phyloP scores from a whole-genome alignment of 768 basidiomycete species.

The Phylloporus sp. region DNA sequence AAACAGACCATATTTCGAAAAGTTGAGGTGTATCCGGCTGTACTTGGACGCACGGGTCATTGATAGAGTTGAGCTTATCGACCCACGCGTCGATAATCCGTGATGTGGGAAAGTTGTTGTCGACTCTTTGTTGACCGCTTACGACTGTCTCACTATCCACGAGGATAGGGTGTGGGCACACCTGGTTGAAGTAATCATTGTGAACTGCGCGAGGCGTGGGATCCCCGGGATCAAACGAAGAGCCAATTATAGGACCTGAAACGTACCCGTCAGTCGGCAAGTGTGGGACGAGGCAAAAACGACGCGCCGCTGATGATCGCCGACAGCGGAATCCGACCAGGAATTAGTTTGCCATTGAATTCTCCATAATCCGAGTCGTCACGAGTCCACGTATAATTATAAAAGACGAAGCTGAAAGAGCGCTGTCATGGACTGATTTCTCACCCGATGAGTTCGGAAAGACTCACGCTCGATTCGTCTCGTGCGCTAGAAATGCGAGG shows the following conservation, averaged over 20 bases:
- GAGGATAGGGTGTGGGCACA: constrained; percentile 41
- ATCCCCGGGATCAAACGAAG: constrained; percentile 32
- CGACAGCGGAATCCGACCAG: constrained; percentile 51
- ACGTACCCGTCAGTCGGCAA: neutral
- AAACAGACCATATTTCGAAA: too few relatives aligned
- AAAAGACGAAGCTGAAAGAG: constrained; percentile 45
- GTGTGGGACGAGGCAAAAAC: neutral
- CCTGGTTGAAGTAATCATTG: constrained; percentile 39
- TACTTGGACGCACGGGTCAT: constrained; percentile 49
- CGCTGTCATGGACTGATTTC: neutral
- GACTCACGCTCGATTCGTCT: constrained; percentile 46
- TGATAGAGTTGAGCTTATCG: constrained; percentile 37
- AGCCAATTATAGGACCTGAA: constrained; percentile 43
- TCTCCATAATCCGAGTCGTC: constrained; percentile 39
- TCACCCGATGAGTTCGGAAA: too few relatives aligned
- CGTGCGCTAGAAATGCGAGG: constrained; percentile 45
- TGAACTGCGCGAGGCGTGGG: constrained; percentile 42
- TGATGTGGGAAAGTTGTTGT: constrained; percentile 28
- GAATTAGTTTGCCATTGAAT: constrained; percentile 47
- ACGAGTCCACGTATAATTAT: constrained; percentile 54
- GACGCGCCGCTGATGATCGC: constrained; percentile 46
- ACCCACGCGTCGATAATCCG: constrained; percentile 44
- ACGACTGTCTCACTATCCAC: constrained; percentile 28
- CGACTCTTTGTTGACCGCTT: constrained; percentile 15
- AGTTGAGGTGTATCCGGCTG: constrained; percentile 34